Percentiles rank a stretch among this genome's conserved stretches.
phyloP scores from a whole-genome alignment of 2,329 filamentous ascomycete genomes.

The Zopfia rhizophila region DNA sequence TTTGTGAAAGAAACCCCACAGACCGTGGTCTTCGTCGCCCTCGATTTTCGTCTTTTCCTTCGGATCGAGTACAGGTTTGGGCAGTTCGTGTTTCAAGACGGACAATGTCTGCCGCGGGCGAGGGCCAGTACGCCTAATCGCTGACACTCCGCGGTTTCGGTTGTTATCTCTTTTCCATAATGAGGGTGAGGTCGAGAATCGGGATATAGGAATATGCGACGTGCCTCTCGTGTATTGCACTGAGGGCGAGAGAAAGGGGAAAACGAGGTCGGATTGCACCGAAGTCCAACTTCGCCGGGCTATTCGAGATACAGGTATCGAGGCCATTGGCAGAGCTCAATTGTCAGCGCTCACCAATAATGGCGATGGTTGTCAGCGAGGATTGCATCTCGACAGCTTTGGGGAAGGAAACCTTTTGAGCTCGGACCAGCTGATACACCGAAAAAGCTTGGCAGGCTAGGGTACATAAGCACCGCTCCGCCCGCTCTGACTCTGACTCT shows the following conservation, averaged over 20 bases:
- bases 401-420: too few species aligned
- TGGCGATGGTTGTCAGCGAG: too few species aligned
- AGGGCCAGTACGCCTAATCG: constrained; percentile 77
- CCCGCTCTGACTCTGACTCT: constrained; percentile 26
- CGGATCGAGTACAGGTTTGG: constrained; percentile 72
- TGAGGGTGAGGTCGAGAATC: constrained; percentile 62
- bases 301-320: constrained; percentile 39
- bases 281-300: constrained; percentile 34
- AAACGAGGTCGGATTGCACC: constrained; percentile 29
- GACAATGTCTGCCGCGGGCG: constrained; percentile 75
- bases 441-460: too few species aligned
- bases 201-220: constrained; percentile 60
- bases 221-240: constrained; percentile 32
- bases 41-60: constrained; percentile 66
- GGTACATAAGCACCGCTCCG: constrained; percentile 29
- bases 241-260: constrained; percentile 40
- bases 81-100: constrained; percentile 76
- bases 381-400: too few species aligned
- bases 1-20: constrained; percentile 90
- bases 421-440: too few species aligned
- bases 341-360: too few species aligned
- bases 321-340: constrained; percentile 41
- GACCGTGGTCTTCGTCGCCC: constrained; percentile 79
- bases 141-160: constrained; percentile 82
- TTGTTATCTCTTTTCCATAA: constrained; percentile 77